Conservation (phyloP, 2,329 filamentous ascomycete species). For the Exophiala xenobiotica region DNA sequence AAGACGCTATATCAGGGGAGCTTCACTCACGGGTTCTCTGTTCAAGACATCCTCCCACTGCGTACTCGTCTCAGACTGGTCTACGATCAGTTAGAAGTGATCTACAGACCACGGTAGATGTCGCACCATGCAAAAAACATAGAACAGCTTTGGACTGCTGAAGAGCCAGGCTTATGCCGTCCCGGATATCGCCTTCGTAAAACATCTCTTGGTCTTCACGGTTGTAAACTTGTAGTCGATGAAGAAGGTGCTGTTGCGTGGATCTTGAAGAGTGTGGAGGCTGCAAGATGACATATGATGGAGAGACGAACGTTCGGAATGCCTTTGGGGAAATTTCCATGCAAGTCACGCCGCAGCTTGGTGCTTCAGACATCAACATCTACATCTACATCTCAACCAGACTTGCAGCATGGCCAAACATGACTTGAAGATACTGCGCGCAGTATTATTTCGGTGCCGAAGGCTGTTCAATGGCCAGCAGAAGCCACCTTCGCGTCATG, state of each 20-base stretch:
- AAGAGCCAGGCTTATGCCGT: conserved; percentile 75
- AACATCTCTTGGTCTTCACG: too few species aligned
- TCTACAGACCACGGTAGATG: neutral
- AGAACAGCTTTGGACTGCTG: conserved; percentile 73
- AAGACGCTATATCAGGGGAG: neutral
- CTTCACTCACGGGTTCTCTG: conserved; percentile 49
- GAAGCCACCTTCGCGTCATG: conserved; percentile 4
- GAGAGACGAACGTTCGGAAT: neutral
- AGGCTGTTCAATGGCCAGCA: neutral
- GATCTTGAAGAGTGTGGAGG: neutral
- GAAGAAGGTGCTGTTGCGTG: neutral
- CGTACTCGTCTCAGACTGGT: conserved; percentile 66
- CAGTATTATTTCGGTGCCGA: conserved; percentile 1
- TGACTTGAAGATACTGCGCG: conserved; percentile 16
- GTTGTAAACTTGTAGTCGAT: too few species aligned
- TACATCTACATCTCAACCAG: neutral
- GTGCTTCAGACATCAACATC: neutral
- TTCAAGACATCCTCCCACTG: conserved; percentile 61
- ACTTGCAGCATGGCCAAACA: conserved; percentile 14
- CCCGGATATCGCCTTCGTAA: conserved; percentile 74
- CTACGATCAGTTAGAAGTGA: conserved; percentile 43
- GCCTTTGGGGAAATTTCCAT: neutral
- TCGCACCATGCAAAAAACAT: conserved; percentile 76
- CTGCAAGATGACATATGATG: conserved; percentile 5
- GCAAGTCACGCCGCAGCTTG: neutral